Evolutionary conservation across 2,329 filamentous ascomycete genomes (phyloP).

Genomic region (Exophiala mesophila): DNA sequence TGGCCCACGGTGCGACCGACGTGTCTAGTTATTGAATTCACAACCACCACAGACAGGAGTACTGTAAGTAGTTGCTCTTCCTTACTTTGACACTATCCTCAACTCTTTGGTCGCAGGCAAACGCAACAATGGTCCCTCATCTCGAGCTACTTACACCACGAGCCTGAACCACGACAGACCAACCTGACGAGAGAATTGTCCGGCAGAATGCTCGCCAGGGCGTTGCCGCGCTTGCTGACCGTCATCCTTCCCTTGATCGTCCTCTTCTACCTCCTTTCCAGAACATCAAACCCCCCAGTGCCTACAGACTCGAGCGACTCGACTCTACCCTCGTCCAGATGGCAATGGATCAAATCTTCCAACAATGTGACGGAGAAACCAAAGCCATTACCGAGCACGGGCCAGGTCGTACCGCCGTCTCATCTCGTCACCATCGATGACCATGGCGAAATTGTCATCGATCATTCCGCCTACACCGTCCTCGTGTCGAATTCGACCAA

Average conservation of each 20-base stretch:
- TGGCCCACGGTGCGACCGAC: too few relatives aligned
- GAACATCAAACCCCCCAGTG: background rate
- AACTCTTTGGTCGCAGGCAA: too few relatives aligned
- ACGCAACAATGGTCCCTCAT: too few relatives aligned
- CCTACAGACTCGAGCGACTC: background rate
- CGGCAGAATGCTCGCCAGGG: background rate
- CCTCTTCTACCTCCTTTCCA: background rate
- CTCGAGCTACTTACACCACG: too few relatives aligned
- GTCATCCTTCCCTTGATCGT: background rate
- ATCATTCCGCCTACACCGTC: background rate
- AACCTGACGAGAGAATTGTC: too few relatives aligned
- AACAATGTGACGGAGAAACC: background rate
- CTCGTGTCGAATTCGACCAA: conserved; percentile 45
- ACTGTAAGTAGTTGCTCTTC: too few relatives aligned
- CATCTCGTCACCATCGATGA: background rate
- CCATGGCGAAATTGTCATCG: background rate
- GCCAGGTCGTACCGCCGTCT: background rate
- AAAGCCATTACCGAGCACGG: background rate
- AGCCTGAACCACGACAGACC: too few relatives aligned
- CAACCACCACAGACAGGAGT: too few relatives aligned
- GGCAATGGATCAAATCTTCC: background rate
- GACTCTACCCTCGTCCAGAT: background rate
- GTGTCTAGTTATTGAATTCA: too few relatives aligned
- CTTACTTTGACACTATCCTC: too few relatives aligned
- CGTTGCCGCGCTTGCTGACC: background rate